phyloP scores from a whole-genome alignment of 345 rosid genomes.

The Eucalyptus curtisii region DNA sequence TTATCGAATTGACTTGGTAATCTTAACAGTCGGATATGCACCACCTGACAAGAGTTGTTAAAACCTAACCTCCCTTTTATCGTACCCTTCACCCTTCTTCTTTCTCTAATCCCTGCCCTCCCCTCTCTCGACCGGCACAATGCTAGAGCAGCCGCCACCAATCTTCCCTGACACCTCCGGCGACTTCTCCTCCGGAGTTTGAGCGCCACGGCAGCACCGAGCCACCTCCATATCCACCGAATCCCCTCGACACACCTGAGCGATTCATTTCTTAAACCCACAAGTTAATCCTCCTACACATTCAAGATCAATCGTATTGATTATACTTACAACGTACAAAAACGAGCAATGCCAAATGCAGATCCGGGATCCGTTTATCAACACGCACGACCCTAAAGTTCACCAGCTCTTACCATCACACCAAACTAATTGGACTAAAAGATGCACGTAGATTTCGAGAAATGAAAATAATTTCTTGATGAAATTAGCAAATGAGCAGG shows the following conservation, averaged over 20 bases:
- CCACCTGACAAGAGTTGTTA: neutral
- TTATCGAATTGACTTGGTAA: neutral
- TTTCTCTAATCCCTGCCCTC: neutral
- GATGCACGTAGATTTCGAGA: neutral
- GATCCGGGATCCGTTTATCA: rapidly evolving
- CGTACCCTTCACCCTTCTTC: neutral
- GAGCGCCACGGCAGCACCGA: neutral
- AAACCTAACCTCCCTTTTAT: neutral
- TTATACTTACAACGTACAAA: neutral
- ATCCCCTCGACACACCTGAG: neutral
- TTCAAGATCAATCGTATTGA: neutral
- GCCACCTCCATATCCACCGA: neutral
- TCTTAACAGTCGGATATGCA: neutral
- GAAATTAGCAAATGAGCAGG: neutral
- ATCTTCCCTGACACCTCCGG: neutral
- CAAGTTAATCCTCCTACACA: neutral
- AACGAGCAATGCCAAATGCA: neutral
- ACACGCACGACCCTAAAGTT: neutral
- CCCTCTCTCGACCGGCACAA: neutral
- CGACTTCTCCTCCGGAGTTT: neutral
- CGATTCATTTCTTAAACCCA: neutral
- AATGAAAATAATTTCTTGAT: neutral
- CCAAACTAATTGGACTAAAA: neutral
- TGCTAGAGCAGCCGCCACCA: neutral
- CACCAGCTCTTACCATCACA: neutral